Percentiles rank a stretch among this genome's conserved stretches.
phyloP scores from a whole-genome alignment of 192 early-diverging fungal species.

The Linnemannia schmuckeri region DNA sequence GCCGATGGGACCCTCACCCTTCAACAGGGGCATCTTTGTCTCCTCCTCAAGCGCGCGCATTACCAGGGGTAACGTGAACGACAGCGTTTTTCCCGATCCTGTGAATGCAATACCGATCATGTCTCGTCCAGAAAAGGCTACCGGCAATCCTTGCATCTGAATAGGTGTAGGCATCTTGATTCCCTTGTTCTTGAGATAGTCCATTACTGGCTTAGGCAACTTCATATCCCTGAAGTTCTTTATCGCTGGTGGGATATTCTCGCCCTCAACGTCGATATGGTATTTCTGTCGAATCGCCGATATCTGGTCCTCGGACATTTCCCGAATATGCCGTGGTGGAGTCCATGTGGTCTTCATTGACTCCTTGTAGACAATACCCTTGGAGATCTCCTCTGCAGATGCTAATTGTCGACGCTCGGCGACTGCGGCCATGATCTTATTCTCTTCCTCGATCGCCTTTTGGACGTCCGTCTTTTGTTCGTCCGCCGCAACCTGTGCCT shows the following conservation, averaged over 20 bases:
- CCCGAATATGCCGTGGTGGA: constrained; percentile 80
- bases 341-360: constrained; percentile 90
- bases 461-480: constrained; percentile 81
- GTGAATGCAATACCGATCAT: constrained; percentile 99
- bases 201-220: constrained; percentile 82
- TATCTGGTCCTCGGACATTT: constrained; percentile 62
- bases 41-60: constrained; percentile 97
- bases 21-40: constrained; percentile 79
- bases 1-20: constrained; percentile 94
- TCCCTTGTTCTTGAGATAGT: constrained; percentile 82
- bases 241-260: constrained; percentile 87
- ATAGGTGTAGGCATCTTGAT: constrained; percentile 96
- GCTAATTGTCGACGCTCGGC: constrained; percentile 83
- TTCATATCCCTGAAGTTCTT: constrained; percentile 89
- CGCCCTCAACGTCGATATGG: constrained; percentile 93
- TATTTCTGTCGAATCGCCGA: constrained; percentile 80
- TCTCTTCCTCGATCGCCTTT: constrained; percentile 86
- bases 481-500: constrained; percentile 53
- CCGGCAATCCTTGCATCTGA: constrained; percentile 97
- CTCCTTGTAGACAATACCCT: constrained; percentile 89
- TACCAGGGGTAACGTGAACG: constrained; percentile 94
- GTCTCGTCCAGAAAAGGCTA: constrained; percentile 89
- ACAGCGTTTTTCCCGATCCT: constrained; percentile 96
- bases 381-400: constrained; percentile 88
- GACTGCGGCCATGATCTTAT: constrained; percentile 86